Percentiles rank a stretch among this genome's conserved stretches.
Evolutionary conservation across 495 filamentous ascomycete species (phyloP).

Genomic region (Talaromyces proteolyticus): DNA sequence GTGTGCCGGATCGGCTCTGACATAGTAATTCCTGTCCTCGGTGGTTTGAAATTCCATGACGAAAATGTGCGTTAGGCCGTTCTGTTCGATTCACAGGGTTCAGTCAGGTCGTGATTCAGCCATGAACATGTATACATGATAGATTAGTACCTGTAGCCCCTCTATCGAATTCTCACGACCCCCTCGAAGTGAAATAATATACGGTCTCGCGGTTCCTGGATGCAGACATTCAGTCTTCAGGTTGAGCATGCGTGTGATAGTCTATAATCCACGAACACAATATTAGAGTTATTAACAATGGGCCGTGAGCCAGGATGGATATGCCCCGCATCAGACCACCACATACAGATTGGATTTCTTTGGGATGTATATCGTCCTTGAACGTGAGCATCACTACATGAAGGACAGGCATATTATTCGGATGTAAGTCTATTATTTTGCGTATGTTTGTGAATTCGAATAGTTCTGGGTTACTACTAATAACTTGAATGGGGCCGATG

Average conservation of each 20-base stretch:
- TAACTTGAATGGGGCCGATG: too few relatives aligned
- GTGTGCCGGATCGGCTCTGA: slow-evolving; percentile 44
- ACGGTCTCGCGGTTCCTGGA: slow-evolving; percentile 37
- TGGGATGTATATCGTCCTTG: slow-evolving; percentile 1
- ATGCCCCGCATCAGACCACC: neutral
- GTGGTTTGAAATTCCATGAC: slow-evolving; percentile 53
- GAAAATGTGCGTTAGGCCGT: slow-evolving; percentile 55
- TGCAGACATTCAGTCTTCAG: slow-evolving; percentile 29
- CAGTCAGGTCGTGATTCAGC: too few relatives aligned
- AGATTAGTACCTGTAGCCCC: slow-evolving; percentile 40
- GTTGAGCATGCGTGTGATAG: slow-evolving; percentile 28
- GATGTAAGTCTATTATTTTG: too few relatives aligned
- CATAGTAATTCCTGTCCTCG: slow-evolving; percentile 53
- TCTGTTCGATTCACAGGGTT: slow-evolving; percentile 19
- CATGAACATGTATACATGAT: too few relatives aligned
- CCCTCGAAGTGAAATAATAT: slow-evolving; percentile 49
- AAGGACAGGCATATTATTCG: slow-evolving; percentile 1
- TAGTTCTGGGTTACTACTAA: too few relatives aligned
- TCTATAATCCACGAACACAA: too few relatives aligned
- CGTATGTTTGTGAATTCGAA: too few relatives aligned
- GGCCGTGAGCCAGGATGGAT: neutral
- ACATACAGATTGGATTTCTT: slow-evolving; percentile 6
- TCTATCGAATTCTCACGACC: slow-evolving; percentile 57
- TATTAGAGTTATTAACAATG: too few relatives aligned
- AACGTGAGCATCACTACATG: slow-evolving; percentile 7